Conservation (phyloP, 2,329 filamentous ascomycete species). For the Juglanconis oblonga region DNA sequence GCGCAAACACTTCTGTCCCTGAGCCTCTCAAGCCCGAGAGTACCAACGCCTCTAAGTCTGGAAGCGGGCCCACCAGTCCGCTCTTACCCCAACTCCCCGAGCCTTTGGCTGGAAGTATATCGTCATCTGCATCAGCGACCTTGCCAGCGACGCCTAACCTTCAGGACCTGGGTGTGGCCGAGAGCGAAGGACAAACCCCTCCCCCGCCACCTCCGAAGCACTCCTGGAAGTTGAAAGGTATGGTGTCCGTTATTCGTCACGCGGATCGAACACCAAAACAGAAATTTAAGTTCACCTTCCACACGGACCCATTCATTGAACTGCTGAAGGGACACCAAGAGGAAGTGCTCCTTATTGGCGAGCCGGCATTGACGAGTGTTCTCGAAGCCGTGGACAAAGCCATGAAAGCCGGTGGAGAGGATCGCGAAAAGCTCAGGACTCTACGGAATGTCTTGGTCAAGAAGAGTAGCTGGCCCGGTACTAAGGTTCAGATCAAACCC, state of each 20-base stretch:
- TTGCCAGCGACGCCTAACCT: constrained; percentile 37
- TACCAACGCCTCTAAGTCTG: constrained; percentile 21
- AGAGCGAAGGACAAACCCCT: constrained; percentile 44
- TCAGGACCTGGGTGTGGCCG: constrained; percentile 29
- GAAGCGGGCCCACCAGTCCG: constrained; percentile 23
- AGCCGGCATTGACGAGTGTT: constrained; percentile 84
- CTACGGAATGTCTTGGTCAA: constrained; percentile 85
- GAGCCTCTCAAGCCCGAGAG: constrained; percentile 28
- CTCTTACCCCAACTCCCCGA: constrained; percentile 21
- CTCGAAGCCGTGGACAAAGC: constrained; percentile 83
- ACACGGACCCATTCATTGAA: constrained; percentile 93
- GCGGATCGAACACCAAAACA: constrained; percentile 98
- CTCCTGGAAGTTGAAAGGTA: constrained; percentile 96
- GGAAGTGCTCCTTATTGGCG: constrained; percentile 90
- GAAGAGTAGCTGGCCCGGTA: constrained; percentile 91
- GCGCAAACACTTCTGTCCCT: background rate
- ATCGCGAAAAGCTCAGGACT: constrained; percentile 78
- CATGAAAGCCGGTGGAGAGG: constrained; percentile 75
- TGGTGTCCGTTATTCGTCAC: constrained; percentile 94
- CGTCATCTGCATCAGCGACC: constrained; percentile 37
- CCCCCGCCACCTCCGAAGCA: constrained; percentile 77
- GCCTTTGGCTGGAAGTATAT: constrained; percentile 26
- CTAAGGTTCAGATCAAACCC: constrained; percentile 98
- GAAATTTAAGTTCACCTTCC: constrained; percentile 99
- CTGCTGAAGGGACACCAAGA: constrained; percentile 93